A percentile compares a stretch with the other conserved stretches of the same genome.
phyloP scores from a whole-genome alignment of 371 early-diverging fungal genomes.

The Apophysomyces ossiformis region DNA sequence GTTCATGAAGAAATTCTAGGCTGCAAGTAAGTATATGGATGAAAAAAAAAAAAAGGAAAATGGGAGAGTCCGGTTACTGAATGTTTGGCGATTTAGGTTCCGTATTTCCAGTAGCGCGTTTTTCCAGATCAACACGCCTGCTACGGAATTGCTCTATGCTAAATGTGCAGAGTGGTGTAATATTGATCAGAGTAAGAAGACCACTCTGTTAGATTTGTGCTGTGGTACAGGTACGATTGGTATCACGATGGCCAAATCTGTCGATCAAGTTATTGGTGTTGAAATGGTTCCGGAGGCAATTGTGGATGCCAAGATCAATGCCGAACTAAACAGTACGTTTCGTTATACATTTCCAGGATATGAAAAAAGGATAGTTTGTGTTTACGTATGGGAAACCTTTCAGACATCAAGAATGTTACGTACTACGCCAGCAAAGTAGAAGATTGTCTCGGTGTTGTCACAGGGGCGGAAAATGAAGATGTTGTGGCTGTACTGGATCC shows the following conservation, averaged over 20 bases:
- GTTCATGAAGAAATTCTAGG: slow-evolving; percentile 71
- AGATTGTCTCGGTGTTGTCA: slow-evolving; percentile 56
- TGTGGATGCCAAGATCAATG: slow-evolving; percentile 78
- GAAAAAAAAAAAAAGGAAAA: neutral
- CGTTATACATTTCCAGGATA: neutral
- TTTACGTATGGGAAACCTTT: slow-evolving; percentile 3
- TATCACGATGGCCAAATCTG: slow-evolving; percentile 71
- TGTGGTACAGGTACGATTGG: slow-evolving; percentile 93
- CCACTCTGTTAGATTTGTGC: slow-evolving; percentile 77
- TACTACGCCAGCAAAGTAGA: slow-evolving; percentile 73
- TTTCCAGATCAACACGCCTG: slow-evolving; percentile 81
- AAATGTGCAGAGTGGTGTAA: slow-evolving; percentile 53
- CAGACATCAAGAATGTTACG: slow-evolving; percentile 56
- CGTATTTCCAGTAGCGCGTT: slow-evolving; percentile 78
- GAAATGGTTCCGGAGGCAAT: slow-evolving; percentile 78
- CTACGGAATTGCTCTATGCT: slow-evolving; percentile 71
- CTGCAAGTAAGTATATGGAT: slow-evolving; percentile 21
- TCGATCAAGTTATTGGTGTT: slow-evolving; percentile 77
- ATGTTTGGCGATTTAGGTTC: slow-evolving; percentile 44
- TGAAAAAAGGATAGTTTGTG: slow-evolving; percentile 12
- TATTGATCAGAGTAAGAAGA: slow-evolving; percentile 42
- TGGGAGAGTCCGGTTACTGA: neutral
- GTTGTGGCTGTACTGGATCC: slow-evolving; percentile 80
- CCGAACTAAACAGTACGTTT: slow-evolving; percentile 61
- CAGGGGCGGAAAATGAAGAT: slow-evolving; percentile 38